phyloP scores from a whole-genome alignment of 257 asterid species.

The Solanum peruvianum region DNA sequence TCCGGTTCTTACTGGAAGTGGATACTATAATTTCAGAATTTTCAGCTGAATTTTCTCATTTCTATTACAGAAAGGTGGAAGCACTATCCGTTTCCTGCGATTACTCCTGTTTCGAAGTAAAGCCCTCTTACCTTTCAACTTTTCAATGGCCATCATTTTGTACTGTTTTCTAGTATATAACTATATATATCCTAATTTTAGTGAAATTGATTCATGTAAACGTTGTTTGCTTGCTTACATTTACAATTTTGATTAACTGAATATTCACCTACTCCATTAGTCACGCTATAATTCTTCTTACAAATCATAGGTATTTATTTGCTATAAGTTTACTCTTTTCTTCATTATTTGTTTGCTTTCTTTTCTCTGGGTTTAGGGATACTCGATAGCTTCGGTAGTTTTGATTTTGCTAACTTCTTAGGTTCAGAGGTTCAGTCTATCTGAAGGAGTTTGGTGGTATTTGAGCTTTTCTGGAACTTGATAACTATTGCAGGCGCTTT shows the following conservation, averaged over 20 bases:
- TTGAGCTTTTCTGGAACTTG: not conserved
- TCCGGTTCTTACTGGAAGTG: not conserved
- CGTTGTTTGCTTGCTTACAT: not conserved
- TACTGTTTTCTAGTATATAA: not conserved
- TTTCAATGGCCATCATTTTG: not conserved
- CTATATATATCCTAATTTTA: not conserved
- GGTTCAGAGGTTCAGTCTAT: not conserved
- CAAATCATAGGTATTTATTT: not conserved
- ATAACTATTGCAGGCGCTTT: not conserved
- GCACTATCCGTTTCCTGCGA: slow-evolving; percentile 37
- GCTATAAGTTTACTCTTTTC: not conserved
- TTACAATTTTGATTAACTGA: not conserved
- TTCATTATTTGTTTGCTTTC: not conserved
- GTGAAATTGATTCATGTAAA: not conserved
- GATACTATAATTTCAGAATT: not conserved
- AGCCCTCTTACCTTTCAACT: not conserved
- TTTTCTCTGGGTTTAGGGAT: not conserved
- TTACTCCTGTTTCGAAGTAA: slow-evolving; percentile 66
- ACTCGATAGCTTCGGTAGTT: not conserved
- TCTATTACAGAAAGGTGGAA: slow-evolving; percentile 4
- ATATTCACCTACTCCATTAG: not conserved
- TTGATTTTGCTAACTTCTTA: not conserved
- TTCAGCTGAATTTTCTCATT: not conserved
- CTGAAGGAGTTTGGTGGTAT: not conserved
- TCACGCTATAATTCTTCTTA: not conserved